Percentiles rank a stretch among this genome's conserved stretches.
Conservation (phyloP, 176 grass and related monocot genomes). For the Ananas comosus region DNA sequence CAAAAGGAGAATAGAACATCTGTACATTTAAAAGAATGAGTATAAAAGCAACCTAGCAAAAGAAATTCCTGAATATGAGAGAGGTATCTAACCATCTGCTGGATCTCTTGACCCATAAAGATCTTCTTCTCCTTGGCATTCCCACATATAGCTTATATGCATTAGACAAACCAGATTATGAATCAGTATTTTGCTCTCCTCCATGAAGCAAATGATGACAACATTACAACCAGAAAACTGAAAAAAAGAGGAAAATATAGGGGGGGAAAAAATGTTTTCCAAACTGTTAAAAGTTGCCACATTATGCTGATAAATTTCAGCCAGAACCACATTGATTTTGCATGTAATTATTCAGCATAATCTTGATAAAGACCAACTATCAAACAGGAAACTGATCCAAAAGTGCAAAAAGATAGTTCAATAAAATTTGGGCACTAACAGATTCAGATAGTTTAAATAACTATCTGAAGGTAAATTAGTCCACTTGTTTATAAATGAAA, state of each 20-base stretch:
- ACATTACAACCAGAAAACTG: background rate
- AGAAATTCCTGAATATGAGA: conserved; percentile 13
- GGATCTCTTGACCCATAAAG: conserved; percentile 18
- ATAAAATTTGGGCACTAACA: background rate
- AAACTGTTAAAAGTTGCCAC: background rate
- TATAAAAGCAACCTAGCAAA: background rate
- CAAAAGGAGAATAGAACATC: conserved; percentile 26
- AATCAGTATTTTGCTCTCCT: conserved; percentile 9
- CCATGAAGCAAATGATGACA: background rate
- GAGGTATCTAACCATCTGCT: conserved; percentile 20
- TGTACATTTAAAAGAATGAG: conserved; percentile 7
- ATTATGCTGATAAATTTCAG: background rate
- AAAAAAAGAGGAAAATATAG: background rate
- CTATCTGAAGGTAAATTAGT: background rate
- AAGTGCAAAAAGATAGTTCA: background rate
- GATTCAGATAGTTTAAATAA: background rate
- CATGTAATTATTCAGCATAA: background rate
- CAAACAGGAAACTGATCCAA: background rate
- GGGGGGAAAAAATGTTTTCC: background rate
- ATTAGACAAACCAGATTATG: conserved; percentile 9
- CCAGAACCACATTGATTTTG: background rate
- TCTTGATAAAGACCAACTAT: background rate
- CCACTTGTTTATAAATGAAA: background rate
- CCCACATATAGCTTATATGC: conserved; percentile 27
- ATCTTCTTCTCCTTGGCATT: conserved; percentile 31